These are phyloP conservation scores for Beauveria asiatica DNA, from an alignment of 2,329 filamentous ascomycete species.

Conservation along the genomic window DNA sequence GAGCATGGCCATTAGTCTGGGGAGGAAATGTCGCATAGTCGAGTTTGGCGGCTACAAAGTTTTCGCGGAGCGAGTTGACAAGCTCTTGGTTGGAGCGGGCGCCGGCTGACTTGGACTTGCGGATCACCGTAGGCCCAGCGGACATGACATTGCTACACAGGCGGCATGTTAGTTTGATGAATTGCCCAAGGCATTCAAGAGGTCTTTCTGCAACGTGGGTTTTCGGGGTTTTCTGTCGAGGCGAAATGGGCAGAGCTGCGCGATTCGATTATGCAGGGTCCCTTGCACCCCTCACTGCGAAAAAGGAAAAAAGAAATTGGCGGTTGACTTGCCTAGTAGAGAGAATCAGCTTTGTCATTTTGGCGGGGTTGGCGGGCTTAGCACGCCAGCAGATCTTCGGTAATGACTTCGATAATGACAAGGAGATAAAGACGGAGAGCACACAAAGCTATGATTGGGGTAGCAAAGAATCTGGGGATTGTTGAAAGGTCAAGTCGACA, in stretches of 20 bases:
- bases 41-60: constrained; percentile 67
- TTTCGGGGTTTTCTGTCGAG: background rate
- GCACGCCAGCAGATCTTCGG: background rate
- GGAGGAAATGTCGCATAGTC: constrained; percentile 36
- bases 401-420: background rate
- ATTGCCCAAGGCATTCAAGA: background rate
- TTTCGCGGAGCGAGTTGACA: constrained; percentile 76
- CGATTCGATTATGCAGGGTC: background rate
- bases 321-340: constrained; percentile 66
- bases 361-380: constrained; percentile 13
- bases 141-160: constrained; percentile 68
- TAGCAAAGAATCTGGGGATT: background rate
- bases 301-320: constrained; percentile 5
- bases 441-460: background rate
- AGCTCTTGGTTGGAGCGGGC: constrained; percentile 90
- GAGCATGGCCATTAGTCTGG: constrained; percentile 20
- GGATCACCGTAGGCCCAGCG: constrained; percentile 73
- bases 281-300: background rate
- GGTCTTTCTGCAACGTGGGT: background rate
- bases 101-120: constrained; percentile 53
- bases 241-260: background rate
- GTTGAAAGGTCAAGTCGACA: constrained; percentile 5
- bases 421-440: background rate
- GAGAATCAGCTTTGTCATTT: constrained; percentile 70
- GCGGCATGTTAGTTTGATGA: background rate